Evolutionary conservation across 192 early-diverging fungal genomes (phyloP), one percentile per base, ranked within the genome.

Genomic region (Umbelopsis vinacea): DNA sequence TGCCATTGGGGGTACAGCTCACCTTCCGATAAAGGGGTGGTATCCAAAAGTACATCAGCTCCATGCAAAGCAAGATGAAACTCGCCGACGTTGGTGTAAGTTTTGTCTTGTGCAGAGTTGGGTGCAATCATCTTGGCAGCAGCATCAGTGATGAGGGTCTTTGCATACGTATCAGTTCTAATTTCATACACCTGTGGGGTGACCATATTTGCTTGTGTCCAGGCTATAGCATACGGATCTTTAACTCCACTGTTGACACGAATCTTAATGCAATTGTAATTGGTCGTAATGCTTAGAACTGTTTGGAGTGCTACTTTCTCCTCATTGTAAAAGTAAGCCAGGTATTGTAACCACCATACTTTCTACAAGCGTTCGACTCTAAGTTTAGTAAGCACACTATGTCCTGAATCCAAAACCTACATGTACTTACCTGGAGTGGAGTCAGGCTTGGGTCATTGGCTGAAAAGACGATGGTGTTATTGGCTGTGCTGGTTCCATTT

Each of bases 41-140:
- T 22, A 55, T 76, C 75, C 22, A 76, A 73, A 14, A 76, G 22
- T 23, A 76, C 24, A 21, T 67, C 33, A 9, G 53, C 63, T 1
- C 50, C 26, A 19, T 3, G 0, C 29, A 76, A 50, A 10, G 35
- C 23, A 8, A 33, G 1, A 17, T 76, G 70, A 23, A 76, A 72
- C 0, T 66, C 29, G 7, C 38, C 38, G 7, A 24, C 7, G 17
- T 67, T 46, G 46, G 37, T 19, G 26, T 52, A 70, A 43, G 37
- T 38, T 4, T 63, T n/a, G 3, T 38, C 63, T 23, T n/a, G 38
- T 4, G 35, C 22, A 23, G 53, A 21, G 43, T 57, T 52, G 9
- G 46, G 46, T 6, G 55, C 9, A 48, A 23, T 37, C 11, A 40
- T 47, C 22, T 22, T 46, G 33, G 57, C 57, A 19, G 57, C 35